Base-by-base conservation (phyloP, 345 rosid genomes). In the Brassica rapa region DNA sequence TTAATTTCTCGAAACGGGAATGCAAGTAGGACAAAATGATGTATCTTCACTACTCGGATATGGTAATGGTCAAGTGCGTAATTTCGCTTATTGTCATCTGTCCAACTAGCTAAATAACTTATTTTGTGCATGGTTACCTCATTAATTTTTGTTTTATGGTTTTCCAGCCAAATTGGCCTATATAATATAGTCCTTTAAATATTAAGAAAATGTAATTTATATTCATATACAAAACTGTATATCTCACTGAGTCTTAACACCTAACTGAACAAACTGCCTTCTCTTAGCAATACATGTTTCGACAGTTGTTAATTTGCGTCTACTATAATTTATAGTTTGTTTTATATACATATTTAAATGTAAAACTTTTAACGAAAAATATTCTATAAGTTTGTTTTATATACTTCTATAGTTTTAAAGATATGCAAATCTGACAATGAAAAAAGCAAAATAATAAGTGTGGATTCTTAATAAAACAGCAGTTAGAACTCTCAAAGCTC, bases 251-350 rank as follows among this genome's bases (percentile, higher is more conserved):
- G 69, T 46, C 69, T 72, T 46, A 66, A 73, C 77, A 79, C 74
- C 78, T 79, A 73, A 73, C 68, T 67, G 59, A 60, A 67, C 82
- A 79, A 73, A 67, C 65, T 46, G 60, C 69, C 49, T 73, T 66
- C 61, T 79, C 74, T 68, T 73, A 72, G 61, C 2, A 60, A 61
- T 78, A 79, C 82, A 79, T 74, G 75, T 62, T 68, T 68, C 37
- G 82, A 74, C 75, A 37, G 78, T 79, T 62, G 71, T 19, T 79
- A n/a, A n/a, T n/a, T n/a, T 73, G 24, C 61, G 16, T n/a, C 19
- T 39, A 76, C 2, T 32, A 19, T 25, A 49, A 51, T 12, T 25
- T 1, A 27, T 8, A 39, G 12, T 39, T 39, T 39, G 10, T 39
- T 39, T 39, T 9, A 39, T 39, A 39, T 33, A 33, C 37, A 39